Evolutionary conservation across 352 stramenopile species (phyloP).

Genomic region (Thraustochytrium striatum): DNA sequence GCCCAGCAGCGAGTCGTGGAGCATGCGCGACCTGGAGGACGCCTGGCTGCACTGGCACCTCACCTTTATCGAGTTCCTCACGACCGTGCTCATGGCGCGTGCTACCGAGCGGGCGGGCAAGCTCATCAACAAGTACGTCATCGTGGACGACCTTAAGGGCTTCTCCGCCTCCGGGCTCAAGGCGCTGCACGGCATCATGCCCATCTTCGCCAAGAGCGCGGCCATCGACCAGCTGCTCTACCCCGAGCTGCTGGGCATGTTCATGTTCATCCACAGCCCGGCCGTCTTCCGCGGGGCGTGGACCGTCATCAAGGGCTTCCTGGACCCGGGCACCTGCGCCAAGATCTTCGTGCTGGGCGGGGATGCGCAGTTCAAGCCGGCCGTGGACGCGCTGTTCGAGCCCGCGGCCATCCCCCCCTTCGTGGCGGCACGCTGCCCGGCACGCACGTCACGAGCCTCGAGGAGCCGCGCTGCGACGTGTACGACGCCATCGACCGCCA

Average conservation of each 20-base stretch:
- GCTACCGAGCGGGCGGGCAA: slow-evolving; percentile 11
- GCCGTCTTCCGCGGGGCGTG: slow-evolving; percentile 19
- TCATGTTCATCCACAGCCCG: slow-evolving; percentile 26
- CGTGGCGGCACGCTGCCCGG: slow-evolving; percentile 11
- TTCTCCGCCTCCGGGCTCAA: not conserved
- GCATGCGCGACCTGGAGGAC: not conserved
- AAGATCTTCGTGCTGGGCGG: slow-evolving; percentile 43
- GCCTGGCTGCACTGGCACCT: slow-evolving; percentile 20
- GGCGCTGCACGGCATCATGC: slow-evolving; percentile 2
- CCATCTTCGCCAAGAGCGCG: slow-evolving; percentile 30
- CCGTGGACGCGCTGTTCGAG: not conserved
- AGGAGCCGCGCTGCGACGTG: not conserved
- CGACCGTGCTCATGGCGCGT: not conserved
- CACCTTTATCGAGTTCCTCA: slow-evolving; percentile 23
- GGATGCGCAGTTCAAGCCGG: not conserved
- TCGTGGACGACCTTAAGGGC: slow-evolving; percentile 44
- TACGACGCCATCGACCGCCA: not conserved
- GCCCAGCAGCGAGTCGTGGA: not conserved
- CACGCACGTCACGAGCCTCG: not conserved
- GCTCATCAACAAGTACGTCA: slow-evolving; percentile 45
- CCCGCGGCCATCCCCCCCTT: not conserved
- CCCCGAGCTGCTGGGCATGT: slow-evolving; percentile 21
- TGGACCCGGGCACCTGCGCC: not conserved
- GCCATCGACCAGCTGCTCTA: slow-evolving; percentile 43
- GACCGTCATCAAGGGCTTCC: slow-evolving; percentile 25